These are phyloP conservation scores for Geranium rotundifolium DNA, from an alignment of 345 rosid species.

Conservation along the genomic window DNA sequence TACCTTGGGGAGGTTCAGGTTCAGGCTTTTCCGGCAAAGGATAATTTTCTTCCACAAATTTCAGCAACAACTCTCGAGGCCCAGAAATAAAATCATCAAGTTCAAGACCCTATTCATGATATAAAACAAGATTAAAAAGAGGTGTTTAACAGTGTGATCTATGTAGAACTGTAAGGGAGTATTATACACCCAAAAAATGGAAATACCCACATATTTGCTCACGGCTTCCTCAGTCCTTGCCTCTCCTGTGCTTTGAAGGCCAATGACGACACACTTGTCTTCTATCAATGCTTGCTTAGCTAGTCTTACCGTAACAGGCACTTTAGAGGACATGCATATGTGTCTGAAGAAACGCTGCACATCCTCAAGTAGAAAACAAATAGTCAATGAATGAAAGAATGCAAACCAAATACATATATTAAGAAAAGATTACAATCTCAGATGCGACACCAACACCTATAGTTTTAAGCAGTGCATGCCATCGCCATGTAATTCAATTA, in stretches of 20 bases:
- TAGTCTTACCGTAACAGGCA: constrained; percentile 80
- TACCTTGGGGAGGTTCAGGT: constrained; percentile 78
- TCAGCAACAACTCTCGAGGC: constrained; percentile 91
- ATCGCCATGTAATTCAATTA: constrained; percentile 7
- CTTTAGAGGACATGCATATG: constrained; percentile 98
- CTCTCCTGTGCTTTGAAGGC: constrained; percentile 99
- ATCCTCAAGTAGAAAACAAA: constrained; percentile 12
- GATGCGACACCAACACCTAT: no score
- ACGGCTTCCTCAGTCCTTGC: constrained; percentile 99
- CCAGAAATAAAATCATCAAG: constrained; percentile 99
- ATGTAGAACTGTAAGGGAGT: not conserved
- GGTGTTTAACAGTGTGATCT: not conserved
- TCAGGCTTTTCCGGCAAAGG: constrained; percentile 95
- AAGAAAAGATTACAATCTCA: constrained; percentile 1
- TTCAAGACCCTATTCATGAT: constrained; percentile 60
- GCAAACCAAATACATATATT: constrained; percentile 5
- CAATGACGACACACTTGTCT: constrained; percentile 87
- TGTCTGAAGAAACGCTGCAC: constrained; percentile 96
- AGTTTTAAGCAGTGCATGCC: not conserved
- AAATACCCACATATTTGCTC: constrained; percentile 74
- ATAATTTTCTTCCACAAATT: constrained; percentile 95
- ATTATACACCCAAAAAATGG: not conserved
- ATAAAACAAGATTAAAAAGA: constrained; percentile 1
- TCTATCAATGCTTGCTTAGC: constrained; percentile 65
- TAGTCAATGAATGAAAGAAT: constrained; percentile 8